phyloP scores from a whole-genome alignment of 441 rosid species.

The Viola pubescens region DNA sequence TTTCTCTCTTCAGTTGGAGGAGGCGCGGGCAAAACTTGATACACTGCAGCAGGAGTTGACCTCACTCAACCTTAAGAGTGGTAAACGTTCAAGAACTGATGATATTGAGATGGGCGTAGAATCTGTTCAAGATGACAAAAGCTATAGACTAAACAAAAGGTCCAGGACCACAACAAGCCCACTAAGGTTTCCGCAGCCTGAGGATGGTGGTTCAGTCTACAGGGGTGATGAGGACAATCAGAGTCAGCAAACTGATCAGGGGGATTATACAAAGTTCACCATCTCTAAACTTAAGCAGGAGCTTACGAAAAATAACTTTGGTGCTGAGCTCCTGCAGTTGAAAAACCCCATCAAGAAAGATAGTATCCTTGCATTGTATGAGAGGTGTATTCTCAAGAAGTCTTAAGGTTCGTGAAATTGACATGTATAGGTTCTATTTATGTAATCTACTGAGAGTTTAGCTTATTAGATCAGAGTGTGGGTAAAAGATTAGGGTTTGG shows the following conservation, averaged over 20 bases:
- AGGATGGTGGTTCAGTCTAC: constrained; percentile 66
- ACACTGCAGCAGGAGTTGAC: constrained; percentile 50
- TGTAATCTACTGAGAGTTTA: constrained; percentile 18
- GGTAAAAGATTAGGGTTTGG: neutral
- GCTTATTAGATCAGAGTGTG: constrained; percentile 16
- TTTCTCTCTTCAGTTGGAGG: constrained; percentile 74
- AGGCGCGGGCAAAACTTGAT: constrained; percentile 76
- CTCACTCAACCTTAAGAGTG: constrained; percentile 11
- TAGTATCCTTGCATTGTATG: constrained; percentile 60
- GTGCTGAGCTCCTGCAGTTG: constrained; percentile 66
- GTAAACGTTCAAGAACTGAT: constrained; percentile 65
- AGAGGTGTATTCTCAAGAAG: constrained; percentile 62
- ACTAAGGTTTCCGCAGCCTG: constrained; percentile 33
- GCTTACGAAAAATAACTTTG: constrained; percentile 74
- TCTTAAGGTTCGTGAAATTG: constrained; percentile 15
- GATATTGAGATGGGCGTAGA: constrained; percentile 60
- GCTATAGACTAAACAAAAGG: constrained; percentile 55
- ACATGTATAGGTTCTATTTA: constrained; percentile 23
- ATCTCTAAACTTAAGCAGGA: constrained; percentile 79
- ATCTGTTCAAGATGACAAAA: constrained; percentile 53
- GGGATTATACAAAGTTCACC: constrained; percentile 74
- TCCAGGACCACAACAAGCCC: constrained; percentile 63
- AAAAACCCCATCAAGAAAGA: constrained; percentile 85
- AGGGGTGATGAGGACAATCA: constrained; percentile 55
- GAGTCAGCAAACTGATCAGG: constrained; percentile 53